Evolutionary conservation across 352 stramenopile genomes (phyloP), one percentile per base, ranked within the genome.

Genomic region (Phytophthora pinifolia): DNA sequence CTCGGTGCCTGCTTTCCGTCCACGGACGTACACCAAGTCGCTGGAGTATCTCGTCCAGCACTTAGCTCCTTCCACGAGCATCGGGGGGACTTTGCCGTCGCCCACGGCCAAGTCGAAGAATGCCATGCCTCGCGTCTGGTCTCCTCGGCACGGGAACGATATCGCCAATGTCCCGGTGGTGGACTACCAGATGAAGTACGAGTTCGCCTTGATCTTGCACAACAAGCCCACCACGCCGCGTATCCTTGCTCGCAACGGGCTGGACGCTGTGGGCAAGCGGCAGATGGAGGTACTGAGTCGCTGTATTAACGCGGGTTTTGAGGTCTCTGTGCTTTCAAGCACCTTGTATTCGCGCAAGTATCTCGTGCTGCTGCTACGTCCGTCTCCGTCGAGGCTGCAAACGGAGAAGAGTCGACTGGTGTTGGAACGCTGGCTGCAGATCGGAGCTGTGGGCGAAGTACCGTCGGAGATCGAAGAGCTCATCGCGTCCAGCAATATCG

Each of bases 401-500:
- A 92, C 85, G 15, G 84, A 94, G 37, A 90, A 90, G 36, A 94
- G 67, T 54, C 76, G 84, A 2, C 58, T 94, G 2, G 82, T 88
- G 37, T 70, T 94, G 8, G 84, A 94, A 46, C 84, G 84, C 9
- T 94, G 84, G 84, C 70, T 94, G 18, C 81, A 94, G 46, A 94
- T 94, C 20, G 84, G 84, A 50, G 84, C 84, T 22, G 82, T 94
- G 1, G 84, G 84, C 14, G 82, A 94, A 76, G 82, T 94, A 2
- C 84, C 84, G 4, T 92, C 82, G 0, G 84, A 94, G 63, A 92
- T 94, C 31, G 84, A 94, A 50, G 76, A 94, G 48, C 73, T 94
- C 15, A 94, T 94, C 25, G 83, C 82, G 1, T 81, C 78, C 5
- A 94, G 84, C 39, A 59, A 80, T 30, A 88, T 92, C 53, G 82